A percentile compares a stretch with the other conserved stretches of the same genome.
These are phyloP conservation scores for Lepidium aucheri DNA, from an alignment of 345 rosid genomes.

Conservation along the genomic window DNA sequence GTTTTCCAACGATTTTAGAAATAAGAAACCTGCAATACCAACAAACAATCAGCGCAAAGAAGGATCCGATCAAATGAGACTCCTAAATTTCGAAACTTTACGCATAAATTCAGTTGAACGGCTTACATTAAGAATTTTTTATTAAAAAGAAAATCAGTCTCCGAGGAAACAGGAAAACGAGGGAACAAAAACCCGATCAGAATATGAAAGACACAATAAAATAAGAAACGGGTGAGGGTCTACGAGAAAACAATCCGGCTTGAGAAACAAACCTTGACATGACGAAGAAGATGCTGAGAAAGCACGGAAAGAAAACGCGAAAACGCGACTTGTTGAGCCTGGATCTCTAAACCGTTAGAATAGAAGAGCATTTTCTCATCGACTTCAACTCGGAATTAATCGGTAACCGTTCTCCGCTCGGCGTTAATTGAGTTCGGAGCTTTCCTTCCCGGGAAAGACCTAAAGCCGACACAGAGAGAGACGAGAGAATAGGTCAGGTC, in stretches of 20 bases:
- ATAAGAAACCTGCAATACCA: constrained; percentile 8
- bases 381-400: background rate
- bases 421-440: constrained; percentile 6
- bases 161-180: constrained; percentile 17
- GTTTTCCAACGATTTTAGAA: constrained; percentile 15
- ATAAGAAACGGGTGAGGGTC: background rate
- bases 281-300: constrained; percentile 10
- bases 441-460: constrained; percentile 19
- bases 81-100: constrained; percentile 7
- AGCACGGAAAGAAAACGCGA: background rate
- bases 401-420: constrained; percentile 11
- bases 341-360: constrained; percentile 18
- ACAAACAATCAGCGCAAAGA: background rate
- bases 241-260: background rate
- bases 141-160: background rate
- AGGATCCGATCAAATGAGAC: constrained; percentile 2
- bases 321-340: background rate
- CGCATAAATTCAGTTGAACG: background rate
- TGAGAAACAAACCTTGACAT: constrained; percentile 27
- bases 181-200: constrained; percentile 3
- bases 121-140: background rate
- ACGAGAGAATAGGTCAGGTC: constrained; percentile 18
- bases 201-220: background rate
- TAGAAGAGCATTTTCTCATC: constrained; percentile 28
- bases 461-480: constrained; percentile 13